A percentile compares a stretch with the other conserved stretches of the same genome.
phyloP scores from a whole-genome alignment of 441 rosid species.

The Aleurites moluccanus region DNA sequence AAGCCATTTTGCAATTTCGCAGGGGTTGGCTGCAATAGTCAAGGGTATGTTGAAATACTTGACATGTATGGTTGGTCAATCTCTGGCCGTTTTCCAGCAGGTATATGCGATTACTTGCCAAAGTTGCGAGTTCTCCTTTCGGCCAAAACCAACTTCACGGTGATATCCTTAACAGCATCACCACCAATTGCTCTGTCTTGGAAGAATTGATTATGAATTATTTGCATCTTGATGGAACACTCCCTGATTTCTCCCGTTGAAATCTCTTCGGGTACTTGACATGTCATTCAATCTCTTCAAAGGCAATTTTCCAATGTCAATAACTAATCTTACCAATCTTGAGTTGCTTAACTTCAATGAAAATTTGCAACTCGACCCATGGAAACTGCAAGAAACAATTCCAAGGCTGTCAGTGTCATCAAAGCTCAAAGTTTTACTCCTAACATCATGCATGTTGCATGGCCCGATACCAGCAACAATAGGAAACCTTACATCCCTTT shows the following conservation, averaged over 20 bases:
- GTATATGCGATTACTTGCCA: slow-evolving; percentile 67
- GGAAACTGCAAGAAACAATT: slow-evolving; percentile 67
- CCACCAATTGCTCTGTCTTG: slow-evolving; percentile 65
- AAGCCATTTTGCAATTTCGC: slow-evolving; percentile 51
- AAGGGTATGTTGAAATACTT: slow-evolving; percentile 55
- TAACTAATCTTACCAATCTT: slow-evolving; percentile 63
- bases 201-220: slow-evolving; percentile 59
- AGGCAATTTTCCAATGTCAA: slow-evolving; percentile 72
- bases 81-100: slow-evolving; percentile 61
- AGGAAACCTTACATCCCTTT: slow-evolving; percentile 75
- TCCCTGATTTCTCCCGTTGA: slow-evolving; percentile 79
- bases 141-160: slow-evolving; percentile 55
- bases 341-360: slow-evolving; percentile 73
- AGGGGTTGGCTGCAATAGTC: slow-evolving; percentile 62
- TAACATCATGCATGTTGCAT: slow-evolving; percentile 55
- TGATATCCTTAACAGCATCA: slow-evolving; percentile 47
- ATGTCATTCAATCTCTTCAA: slow-evolving; percentile 71
- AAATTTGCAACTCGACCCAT: slow-evolving; percentile 43
- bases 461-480: slow-evolving; percentile 73
- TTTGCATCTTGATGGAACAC: slow-evolving; percentile 38
- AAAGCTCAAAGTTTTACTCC: slow-evolving; percentile 60
- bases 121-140: slow-evolving; percentile 63
- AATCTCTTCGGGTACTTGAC: slow-evolving; percentile 63
- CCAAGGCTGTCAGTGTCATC: slow-evolving; percentile 35
- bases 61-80: slow-evolving; percentile 60